Evolutionary conservation across 768 basidiomycete species (phyloP).

Genomic region (Pisolithus tinctorius): DNA sequence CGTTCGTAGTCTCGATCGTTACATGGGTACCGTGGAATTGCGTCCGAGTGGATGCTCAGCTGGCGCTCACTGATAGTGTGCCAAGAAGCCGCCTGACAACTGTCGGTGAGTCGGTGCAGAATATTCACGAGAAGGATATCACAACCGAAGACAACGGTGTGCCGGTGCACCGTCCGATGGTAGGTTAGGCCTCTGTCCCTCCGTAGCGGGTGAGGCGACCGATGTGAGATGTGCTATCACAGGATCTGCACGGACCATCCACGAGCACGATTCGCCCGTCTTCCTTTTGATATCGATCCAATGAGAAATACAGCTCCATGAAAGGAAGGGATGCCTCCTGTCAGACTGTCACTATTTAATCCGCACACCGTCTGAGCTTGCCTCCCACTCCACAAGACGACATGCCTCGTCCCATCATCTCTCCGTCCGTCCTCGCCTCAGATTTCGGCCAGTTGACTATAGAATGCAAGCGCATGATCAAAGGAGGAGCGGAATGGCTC

Average conservation of each 20-base stretch:
- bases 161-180: neutral
- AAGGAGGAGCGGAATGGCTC: slow-evolving; percentile 93
- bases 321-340: too few species aligned
- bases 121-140: too few species aligned
- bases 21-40: slow-evolving; percentile 1
- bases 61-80: neutral
- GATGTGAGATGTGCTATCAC: too few species aligned
- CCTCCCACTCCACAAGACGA: slow-evolving; percentile 2
- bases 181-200: too few species aligned
- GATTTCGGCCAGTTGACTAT: slow-evolving; percentile 93
- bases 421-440: slow-evolving; percentile 94
- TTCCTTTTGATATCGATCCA: too few species aligned
- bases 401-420: slow-evolving; percentile 90
- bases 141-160: neutral
- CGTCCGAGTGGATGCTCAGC: slow-evolving; percentile 14
- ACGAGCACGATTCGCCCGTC: too few species aligned
- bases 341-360: neutral
- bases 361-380: neutral
- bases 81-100: too few species aligned
- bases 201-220: too few species aligned
- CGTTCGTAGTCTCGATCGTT: neutral
- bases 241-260: too few species aligned
- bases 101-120: too few species aligned
- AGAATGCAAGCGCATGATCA: slow-evolving; percentile 97
- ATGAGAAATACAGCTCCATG: too few species aligned